phyloP scores from a whole-genome alignment of 2,329 filamentous ascomycete species.

The Aureobasidium namibiae region DNA sequence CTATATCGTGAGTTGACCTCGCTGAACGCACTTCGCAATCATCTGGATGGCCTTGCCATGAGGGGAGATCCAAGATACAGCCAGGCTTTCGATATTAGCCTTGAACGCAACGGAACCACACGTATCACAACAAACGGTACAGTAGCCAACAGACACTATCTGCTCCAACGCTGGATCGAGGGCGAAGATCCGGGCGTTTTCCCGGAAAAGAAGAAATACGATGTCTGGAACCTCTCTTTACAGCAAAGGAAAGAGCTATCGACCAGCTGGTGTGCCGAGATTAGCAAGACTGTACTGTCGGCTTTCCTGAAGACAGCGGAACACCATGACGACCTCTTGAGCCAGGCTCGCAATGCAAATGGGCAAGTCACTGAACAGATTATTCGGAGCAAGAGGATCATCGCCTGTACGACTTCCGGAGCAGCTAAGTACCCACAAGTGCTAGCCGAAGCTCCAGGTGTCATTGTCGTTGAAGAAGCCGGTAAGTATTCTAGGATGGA shows the following conservation, averaged over 20 bases:
- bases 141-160: neutral
- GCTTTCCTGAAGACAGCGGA: neutral
- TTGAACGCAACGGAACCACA: neutral
- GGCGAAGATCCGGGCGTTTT: neutral
- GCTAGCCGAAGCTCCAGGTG: conserved; percentile 39
- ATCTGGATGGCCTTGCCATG: neutral
- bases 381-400: conserved; percentile 30
- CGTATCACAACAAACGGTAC: neutral
- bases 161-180: neutral
- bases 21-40: neutral
- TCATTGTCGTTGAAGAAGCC: conserved; percentile 48
- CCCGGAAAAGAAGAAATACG: neutral
- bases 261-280: neutral
- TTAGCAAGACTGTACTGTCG: neutral
- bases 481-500: too few species aligned
- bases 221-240: neutral
- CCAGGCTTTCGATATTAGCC: neutral
- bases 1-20: neutral
- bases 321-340: neutral
- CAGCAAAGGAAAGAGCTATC: neutral
- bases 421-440: conserved; percentile 47
- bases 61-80: neutral
- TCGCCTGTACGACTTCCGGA: conserved; percentile 51
- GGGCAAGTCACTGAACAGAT: neutral
- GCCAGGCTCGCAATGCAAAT: neutral